Conservation (phyloP, 495 filamentous ascomycete species). For the Staphylotrichum longicolle region DNA sequence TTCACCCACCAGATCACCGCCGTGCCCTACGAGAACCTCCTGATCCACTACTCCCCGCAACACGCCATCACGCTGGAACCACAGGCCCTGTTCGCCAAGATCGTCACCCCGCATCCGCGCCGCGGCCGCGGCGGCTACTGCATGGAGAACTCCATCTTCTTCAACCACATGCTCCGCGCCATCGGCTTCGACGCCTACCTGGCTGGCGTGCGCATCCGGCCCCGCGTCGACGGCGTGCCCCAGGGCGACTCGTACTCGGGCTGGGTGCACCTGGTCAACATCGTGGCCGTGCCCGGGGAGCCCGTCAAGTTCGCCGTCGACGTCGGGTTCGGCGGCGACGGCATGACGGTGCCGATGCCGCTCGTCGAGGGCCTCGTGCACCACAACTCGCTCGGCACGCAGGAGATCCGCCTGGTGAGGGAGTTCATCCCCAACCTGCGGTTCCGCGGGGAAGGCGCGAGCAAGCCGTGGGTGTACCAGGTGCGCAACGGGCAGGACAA, state of each 20-base stretch:
- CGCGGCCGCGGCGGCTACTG: slow-evolving; percentile 66
- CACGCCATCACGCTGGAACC: slow-evolving; percentile 54
- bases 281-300: slow-evolving; percentile 45
- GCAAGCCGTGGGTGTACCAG: slow-evolving; percentile 64
- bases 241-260: slow-evolving; percentile 39
- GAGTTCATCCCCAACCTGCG: slow-evolving; percentile 49
- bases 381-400: slow-evolving; percentile 45
- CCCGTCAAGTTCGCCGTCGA: slow-evolving; percentile 52
- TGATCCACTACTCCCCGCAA: slow-evolving; percentile 44
- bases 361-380: slow-evolving; percentile 43
- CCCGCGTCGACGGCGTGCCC: slow-evolving; percentile 31
- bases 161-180: slow-evolving; percentile 56
- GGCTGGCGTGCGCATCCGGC: slow-evolving; percentile 38
- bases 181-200: slow-evolving; percentile 58
- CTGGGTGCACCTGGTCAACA: slow-evolving; percentile 60
- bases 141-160: slow-evolving; percentile 65
- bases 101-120: slow-evolving; percentile 44
- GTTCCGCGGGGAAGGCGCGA: slow-evolving; percentile 33
- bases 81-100: slow-evolving; percentile 57
- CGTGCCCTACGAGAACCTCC: slow-evolving; percentile 68
- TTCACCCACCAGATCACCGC: slow-evolving; percentile 54
- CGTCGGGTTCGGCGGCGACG: slow-evolving; percentile 63
- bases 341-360: slow-evolving; percentile 54
- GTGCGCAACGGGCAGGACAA: slow-evolving; percentile 45
- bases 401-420: slow-evolving; percentile 50